Percentiles rank a stretch among this genome's conserved stretches.
phyloP scores from a whole-genome alignment of 352 stramenopile species.

The Pythium volutum region DNA sequence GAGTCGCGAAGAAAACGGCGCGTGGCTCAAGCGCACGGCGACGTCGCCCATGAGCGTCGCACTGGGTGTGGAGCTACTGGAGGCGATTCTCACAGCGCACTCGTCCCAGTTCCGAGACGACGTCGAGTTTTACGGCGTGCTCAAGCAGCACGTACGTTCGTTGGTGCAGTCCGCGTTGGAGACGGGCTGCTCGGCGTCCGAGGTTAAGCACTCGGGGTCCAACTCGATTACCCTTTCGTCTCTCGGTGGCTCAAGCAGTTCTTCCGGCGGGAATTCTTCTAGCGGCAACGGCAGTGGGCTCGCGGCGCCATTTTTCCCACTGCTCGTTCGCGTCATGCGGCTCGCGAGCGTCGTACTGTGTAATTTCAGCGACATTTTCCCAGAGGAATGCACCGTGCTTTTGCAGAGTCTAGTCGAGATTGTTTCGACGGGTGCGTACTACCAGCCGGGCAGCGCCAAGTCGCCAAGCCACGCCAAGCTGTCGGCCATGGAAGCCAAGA shows the following conservation, averaged over 20 bases:
- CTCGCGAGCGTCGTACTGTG: constrained; percentile 72
- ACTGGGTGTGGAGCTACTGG: constrained; percentile 74
- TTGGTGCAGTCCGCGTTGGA: constrained; percentile 72
- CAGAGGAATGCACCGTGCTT: constrained; percentile 61
- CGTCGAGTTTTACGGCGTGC: constrained; percentile 65
- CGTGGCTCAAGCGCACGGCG: constrained; percentile 80
- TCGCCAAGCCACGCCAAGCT: constrained; percentile 51
- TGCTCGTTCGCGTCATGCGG: constrained; percentile 81
- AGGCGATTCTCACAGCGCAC: constrained; percentile 70
- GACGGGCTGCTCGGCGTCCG: constrained; percentile 50
- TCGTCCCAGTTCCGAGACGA: constrained; percentile 63
- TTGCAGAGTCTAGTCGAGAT: constrained; percentile 68
- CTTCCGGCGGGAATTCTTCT: constrained; percentile 28
- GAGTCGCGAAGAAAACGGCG: constrained; percentile 77
- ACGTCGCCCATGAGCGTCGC: constrained; percentile 75
- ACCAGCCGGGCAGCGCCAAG: constrained; percentile 45
- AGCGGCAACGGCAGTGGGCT: constrained; percentile 31
- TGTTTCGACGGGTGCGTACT: constrained; percentile 73
- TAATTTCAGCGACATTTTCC: constrained; percentile 71
- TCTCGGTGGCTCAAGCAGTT: constrained; percentile 23
- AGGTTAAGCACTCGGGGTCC: constrained; percentile 16
- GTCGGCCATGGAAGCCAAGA: constrained; percentile 57
- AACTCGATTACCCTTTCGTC: constrained; percentile 23
- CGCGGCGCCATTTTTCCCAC: constrained; percentile 54
- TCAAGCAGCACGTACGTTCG: constrained; percentile 81